A percentile compares a stretch with the other conserved stretches of the same genome.
Evolutionary conservation across 495 filamentous ascomycete species (phyloP).

Genomic region (Thermothielavioides terrestris): DNA sequence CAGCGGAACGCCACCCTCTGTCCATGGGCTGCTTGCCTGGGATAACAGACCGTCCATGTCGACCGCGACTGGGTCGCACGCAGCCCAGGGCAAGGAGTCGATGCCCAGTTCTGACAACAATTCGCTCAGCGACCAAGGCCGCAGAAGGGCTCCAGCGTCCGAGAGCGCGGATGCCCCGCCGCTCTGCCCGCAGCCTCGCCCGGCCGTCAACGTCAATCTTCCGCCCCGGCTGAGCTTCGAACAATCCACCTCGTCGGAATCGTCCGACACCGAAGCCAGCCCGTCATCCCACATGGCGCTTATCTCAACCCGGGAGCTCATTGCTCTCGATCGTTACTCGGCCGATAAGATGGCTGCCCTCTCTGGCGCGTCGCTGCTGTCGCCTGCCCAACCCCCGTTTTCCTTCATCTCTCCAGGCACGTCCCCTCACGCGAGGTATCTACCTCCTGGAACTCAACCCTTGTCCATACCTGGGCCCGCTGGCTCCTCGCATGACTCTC

Average conservation of each 20-base stretch:
- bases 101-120: conserved; percentile 13
- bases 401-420: conserved; percentile 25
- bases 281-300: conserved; percentile 23
- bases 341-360: conserved; percentile 22
- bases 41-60: conserved; percentile 14
- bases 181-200: conserved; percentile 8
- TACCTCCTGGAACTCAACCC: conserved; percentile 15
- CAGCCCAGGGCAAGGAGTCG: conserved; percentile 17
- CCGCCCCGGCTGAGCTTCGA: conserved; percentile 29
- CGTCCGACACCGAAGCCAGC: conserved; percentile 19
- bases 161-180: conserved; percentile 10
- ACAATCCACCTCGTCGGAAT: conserved; percentile 24
- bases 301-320: conserved; percentile 39
- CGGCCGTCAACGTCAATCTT: conserved; percentile 14
- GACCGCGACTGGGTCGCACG: conserved; percentile 11
- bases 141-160: conserved; percentile 16
- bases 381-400: conserved; percentile 15
- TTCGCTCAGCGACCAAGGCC: conserved; percentile 32
- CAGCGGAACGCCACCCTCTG: conserved; percentile 32
- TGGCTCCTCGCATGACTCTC: conserved; percentile 3
- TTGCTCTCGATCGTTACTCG: conserved; percentile 30
- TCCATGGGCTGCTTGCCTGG: conserved; percentile 30
- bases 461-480: conserved; percentile 19
- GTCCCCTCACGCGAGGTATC: conserved; percentile 19
- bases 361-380: conserved; percentile 26